Conservation (phyloP, 1,139 yeast genomes). For the Candida sp. region DNA sequence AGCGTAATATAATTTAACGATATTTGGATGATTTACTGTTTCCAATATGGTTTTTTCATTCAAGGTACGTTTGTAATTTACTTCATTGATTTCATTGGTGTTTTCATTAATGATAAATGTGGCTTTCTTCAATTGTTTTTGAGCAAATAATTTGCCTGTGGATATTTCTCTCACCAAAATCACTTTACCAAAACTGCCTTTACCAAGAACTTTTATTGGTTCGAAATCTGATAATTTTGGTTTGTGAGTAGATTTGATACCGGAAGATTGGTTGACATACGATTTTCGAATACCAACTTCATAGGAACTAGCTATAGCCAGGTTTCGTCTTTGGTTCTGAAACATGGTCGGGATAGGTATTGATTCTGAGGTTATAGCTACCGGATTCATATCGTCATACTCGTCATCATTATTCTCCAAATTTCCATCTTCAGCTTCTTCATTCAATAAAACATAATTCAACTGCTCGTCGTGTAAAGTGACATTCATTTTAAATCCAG, state of each 20-base stretch:
- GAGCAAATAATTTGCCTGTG: conserved; percentile 77
- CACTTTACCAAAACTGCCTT: conserved; percentile 92
- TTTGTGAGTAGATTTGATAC: conserved; percentile 17
- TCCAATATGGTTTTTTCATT: conserved; percentile 43
- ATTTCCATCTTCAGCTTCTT: conserved; percentile 4
- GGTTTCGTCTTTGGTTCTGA: conserved; percentile 12
- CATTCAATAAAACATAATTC: conserved; percentile 7
- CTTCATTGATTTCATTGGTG: conserved; percentile 30
- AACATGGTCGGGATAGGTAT: conserved; percentile 6
- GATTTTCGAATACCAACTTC: conserved; percentile 11
- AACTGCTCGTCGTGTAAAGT: conserved; percentile 1
- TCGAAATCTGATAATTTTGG: conserved; percentile 60
- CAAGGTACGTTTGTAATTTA: conserved; percentile 36
- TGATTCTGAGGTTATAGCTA: neutral
- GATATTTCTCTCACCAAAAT: conserved; percentile 64
- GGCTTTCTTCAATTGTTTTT: conserved; percentile 85
- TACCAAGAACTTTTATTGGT: conserved; percentile 79
- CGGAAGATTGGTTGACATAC: conserved; percentile 9
- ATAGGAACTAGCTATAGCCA: conserved; percentile 15
- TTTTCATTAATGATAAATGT: conserved; percentile 36
- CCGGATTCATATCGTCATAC: conserved; percentile 4
- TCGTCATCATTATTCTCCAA: conserved; percentile 5
- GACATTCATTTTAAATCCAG: conserved; percentile 2
- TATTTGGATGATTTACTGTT: conserved; percentile 70
- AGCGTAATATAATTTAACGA: conserved; percentile 85